Evolutionary conservation across 106 monocot genomes (phyloP).

Genomic region (Dendrobium officinale): DNA sequence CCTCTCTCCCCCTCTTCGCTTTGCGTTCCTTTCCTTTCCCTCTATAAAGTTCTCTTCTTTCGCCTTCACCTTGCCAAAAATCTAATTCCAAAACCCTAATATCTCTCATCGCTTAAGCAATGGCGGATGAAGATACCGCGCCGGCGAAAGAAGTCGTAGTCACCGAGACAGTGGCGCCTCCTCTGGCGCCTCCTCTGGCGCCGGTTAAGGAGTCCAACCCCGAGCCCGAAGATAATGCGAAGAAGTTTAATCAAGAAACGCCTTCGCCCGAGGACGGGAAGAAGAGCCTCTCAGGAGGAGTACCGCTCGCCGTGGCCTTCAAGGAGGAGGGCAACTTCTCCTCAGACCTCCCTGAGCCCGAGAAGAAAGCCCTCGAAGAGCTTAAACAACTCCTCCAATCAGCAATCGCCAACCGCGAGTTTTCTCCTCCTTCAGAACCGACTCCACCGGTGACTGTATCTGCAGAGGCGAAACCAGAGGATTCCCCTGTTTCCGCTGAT

Average conservation of each 20-base stretch:
- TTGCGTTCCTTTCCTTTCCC: not conserved
- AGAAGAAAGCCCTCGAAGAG: conserved; percentile 23
- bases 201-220: not conserved
- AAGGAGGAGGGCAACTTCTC: conserved; percentile 42
- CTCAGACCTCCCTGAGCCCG: conserved; percentile 20
- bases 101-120: not conserved
- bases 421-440: conserved; percentile 27
- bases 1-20: not conserved
- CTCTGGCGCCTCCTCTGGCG: too few relatives aligned
- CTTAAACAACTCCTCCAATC: conserved; percentile 20
- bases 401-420: conserved; percentile 40
- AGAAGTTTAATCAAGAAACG: not conserved
- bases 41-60: not conserved
- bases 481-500: not conserved
- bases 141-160: not conserved
- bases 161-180: not conserved
- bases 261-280: not conserved
- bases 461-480: not conserved
- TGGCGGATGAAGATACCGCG: not conserved
- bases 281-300: not conserved
- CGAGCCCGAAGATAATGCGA: not conserved
- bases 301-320: conserved; percentile 16
- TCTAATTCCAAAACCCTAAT: not conserved
- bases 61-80: not conserved
- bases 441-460: not conserved